Evolutionary conservation across 2,329 filamentous ascomycete species (phyloP).

Genomic region (Colletotrichum melonis): DNA sequence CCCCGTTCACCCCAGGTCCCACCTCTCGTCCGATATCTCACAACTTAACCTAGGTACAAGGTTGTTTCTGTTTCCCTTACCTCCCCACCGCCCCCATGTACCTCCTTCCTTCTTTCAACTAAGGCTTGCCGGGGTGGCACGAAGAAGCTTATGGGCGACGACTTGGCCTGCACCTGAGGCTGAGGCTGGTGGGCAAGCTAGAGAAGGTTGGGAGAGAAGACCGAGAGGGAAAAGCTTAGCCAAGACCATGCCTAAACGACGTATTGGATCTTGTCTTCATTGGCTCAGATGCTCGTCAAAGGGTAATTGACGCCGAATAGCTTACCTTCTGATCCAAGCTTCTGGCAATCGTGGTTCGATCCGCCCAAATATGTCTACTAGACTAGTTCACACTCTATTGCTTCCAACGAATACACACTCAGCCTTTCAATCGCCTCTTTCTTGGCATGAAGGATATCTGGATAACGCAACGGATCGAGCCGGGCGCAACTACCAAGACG

Average conservation of each 20-base stretch:
- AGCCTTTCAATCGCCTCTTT: neutral
- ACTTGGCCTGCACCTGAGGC: neutral
- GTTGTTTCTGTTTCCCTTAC: neutral
- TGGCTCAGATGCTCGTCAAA: neutral
- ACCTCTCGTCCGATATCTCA: neutral
- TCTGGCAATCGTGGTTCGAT: conserved; percentile 5
- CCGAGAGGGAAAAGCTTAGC: conserved; percentile 1
- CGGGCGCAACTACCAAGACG: neutral
- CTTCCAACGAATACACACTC: neutral
- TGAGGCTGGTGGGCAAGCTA: neutral
- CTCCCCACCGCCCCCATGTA: neutral
- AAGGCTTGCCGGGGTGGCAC: neutral
- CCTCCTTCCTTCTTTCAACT: neutral
- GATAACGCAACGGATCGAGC: neutral
- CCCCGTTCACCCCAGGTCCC: neutral
- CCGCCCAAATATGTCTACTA: neutral
- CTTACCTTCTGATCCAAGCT: neutral
- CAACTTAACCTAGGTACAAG: neutral
- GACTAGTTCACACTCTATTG: neutral
- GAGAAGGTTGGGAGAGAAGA: neutral
- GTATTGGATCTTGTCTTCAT: neutral
- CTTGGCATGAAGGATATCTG: neutral
- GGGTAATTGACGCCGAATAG: neutral
- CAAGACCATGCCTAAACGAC: conserved; percentile 1
- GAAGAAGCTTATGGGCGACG: neutral